Evolutionary conservation across 805 yeast species (phyloP), one percentile per base, ranked within the genome.

Genomic region (Candida ovalis): DNA sequence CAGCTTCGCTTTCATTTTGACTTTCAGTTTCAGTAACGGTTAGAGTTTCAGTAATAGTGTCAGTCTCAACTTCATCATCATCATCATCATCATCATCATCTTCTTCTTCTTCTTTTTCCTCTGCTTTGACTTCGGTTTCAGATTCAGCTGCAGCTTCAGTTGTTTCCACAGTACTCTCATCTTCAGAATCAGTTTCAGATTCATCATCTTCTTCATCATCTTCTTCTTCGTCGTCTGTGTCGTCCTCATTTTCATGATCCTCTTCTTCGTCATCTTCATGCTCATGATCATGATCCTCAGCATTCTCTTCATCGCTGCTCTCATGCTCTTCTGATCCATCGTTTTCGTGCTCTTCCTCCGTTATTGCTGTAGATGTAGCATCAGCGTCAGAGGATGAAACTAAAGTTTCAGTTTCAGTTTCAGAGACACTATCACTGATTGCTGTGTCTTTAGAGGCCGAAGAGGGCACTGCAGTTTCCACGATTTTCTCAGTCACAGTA

Each of bases 401-500:
- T n/a, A n/a, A n/a, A n/a, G n/a, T 12, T 8, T 30, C 35, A 15
- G 17, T 30, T 30, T 30, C 35, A 12, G 15, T 4, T 17, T 30
- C 35, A 30, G 17, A 5, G 15, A 12, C 35, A 30, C 17, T 30
- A 27, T 30, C 35, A 15, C 35, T 30, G n/a, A 15, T 5, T 12
- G 35, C 5, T 30, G 35, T 30, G 12, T 15, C 35, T 10, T 30
- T 17, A 30, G n/a, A 6, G 15, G 15, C 18, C 4, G 15, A 12
- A 17, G 22, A 6, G 19, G 47, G 17, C 9, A 5, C 36, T 17
- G 46, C 15, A 10, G 48, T 45, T 36, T 28, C 49, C 23, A 43
- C 33, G 25, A 33, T 40, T 2, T 45, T 43, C 32, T 50, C 47
- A 15, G 49, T 44, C 12, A 39, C 45, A 17, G 49, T 51, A 21